Evolutionary conservation across 176 grass and related monocot species (phyloP).

Genomic region (Bolboschoenus planiculmis): DNA sequence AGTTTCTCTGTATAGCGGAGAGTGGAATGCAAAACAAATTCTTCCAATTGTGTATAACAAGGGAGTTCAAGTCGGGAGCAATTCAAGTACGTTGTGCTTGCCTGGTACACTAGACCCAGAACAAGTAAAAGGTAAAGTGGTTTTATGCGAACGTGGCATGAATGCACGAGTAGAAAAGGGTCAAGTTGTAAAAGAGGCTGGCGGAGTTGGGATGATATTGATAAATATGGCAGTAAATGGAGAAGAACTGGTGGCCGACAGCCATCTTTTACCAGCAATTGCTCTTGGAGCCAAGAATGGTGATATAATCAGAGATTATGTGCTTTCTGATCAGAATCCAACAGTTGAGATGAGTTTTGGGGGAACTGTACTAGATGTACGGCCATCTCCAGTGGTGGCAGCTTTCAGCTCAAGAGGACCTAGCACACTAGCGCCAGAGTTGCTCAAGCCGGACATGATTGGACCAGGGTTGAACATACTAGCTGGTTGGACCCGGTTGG

Average conservation of each 20-base stretch:
- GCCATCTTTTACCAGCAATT: slow-evolving; percentile 64
- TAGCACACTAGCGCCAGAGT: slow-evolving; percentile 49
- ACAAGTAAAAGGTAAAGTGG: slow-evolving; percentile 72
- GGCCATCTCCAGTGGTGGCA: slow-evolving; percentile 76
- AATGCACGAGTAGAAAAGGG: slow-evolving; percentile 75
- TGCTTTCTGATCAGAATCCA: slow-evolving; percentile 36
- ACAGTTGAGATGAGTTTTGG: slow-evolving; percentile 40
- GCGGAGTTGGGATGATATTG: slow-evolving; percentile 76
- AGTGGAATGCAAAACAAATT: slow-evolving; percentile 33
- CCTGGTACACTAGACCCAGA: slow-evolving; percentile 44
- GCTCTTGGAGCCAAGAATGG: slow-evolving; percentile 60
- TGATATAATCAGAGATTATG: slow-evolving; percentile 48
- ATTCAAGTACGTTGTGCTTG: slow-evolving; percentile 68
- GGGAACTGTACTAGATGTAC: slow-evolving; percentile 64
- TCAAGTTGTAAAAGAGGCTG: slow-evolving; percentile 64
- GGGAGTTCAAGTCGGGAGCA: slow-evolving; percentile 52
- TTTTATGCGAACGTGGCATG: slow-evolving; percentile 64
- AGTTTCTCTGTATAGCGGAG: slow-evolving; percentile 57
- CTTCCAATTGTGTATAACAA: slow-evolving; percentile 55
- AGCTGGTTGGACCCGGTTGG: slow-evolving; percentile 59
- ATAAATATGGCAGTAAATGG: slow-evolving; percentile 60
- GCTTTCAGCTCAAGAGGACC: slow-evolving; percentile 91
- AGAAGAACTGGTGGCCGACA: slow-evolving; percentile 78
- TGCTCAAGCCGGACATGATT: slow-evolving; percentile 93
- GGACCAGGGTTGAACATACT: slow-evolving; percentile 82